Percentiles rank a stretch among this genome's conserved stretches.
Evolutionary conservation across 805 yeast species (phyloP).

Genomic region (Clavispora phyllophila): DNA sequence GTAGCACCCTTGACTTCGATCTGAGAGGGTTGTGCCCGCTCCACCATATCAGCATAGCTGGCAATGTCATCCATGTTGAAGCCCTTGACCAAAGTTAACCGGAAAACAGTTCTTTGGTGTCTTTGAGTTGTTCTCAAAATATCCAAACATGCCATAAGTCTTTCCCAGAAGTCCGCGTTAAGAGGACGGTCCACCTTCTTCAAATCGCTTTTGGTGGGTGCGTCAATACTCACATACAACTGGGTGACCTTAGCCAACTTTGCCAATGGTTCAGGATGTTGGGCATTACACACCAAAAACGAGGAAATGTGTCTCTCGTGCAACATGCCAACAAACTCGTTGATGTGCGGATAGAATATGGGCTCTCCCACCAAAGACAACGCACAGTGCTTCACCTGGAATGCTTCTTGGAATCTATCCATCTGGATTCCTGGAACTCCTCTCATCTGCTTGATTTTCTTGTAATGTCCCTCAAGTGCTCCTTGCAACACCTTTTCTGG

Average conservation of each 20-base stretch:
- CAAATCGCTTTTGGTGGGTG: conserved; percentile 77
- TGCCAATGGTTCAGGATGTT: conserved; percentile 82
- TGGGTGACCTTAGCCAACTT: conserved; percentile 77
- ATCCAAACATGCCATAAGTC: conserved; percentile 75
- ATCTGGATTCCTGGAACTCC: conserved; percentile 94
- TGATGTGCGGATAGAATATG: conserved; percentile 86
- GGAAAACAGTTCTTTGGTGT: conserved; percentile 85
- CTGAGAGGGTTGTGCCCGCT: conserved; percentile 75
- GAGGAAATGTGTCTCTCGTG: conserved; percentile 79
- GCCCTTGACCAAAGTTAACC: conserved; percentile 87
- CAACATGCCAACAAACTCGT: conserved; percentile 73
- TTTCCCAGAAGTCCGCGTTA: conserved; percentile 89
- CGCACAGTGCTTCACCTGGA: conserved; percentile 86
- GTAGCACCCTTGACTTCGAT: conserved; percentile 95
- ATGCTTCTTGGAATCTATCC: conserved; percentile 87
- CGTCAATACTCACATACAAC: conserved; percentile 88
- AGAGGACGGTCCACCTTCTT: conserved; percentile 85
- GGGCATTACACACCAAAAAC: conserved; percentile 91
- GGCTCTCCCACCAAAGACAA: conserved; percentile 93
- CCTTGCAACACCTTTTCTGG: conserved; percentile 83
- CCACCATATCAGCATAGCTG: conserved; percentile 85
- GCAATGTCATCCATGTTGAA: conserved; percentile 78
- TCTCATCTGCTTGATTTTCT: conserved; percentile 88
- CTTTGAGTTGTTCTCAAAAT: conserved; percentile 66
- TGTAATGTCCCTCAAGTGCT: conserved; percentile 83